Evolutionary conservation across 2,329 filamentous ascomycete species (phyloP), one percentile per base, ranked within the genome.

Genomic region (Pezicula neosporulosa): DNA sequence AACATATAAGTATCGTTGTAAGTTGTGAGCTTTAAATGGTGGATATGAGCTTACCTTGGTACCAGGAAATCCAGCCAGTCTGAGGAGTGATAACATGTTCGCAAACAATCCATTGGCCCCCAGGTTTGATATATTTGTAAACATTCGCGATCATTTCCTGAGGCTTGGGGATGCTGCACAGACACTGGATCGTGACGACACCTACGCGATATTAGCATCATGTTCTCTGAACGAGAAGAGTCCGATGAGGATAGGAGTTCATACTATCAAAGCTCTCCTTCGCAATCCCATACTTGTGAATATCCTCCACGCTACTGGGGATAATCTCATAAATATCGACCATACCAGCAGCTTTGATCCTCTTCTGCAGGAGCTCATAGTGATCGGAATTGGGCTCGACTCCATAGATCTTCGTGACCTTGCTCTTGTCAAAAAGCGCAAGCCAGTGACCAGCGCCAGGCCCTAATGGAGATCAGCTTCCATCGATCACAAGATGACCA

Each of bases 401-500:
- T 49, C 83, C 85, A 59, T 81, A 85, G 41, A 86, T 66, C 51
- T 64, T 69, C 2, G 59, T 68, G 44, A 70, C 43, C 37, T 57
- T 51, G 21, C 28, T 35, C 2, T 46, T 41, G 16, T 50, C 37
- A 49, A 83, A 81, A 19, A 84, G 63, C 38, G 77, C 71, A 3
- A 80, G 75, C 82, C 82, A 86, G 63, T 82, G 71, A 2, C 83
- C 83, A 2, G 68, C 74, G 3, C 81, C 85, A 1, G 84, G 77
- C 3, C 84, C 84, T 37, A 18, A 37, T 15, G 9, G 36, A 38
- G 4, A n/a, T 47, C 30, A 47, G 30, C 19, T 24, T 9, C 15
- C 39, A 41, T 33, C 30, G n/a, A 9, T 39, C n/a, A 15, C 6
- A 86, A 64, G 5, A 84, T 77, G 2, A 76, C 70, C 0, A 62